Conservation (phyloP, 768 basidiomycete species). For the Phlebiopsis gigantea region DNA sequence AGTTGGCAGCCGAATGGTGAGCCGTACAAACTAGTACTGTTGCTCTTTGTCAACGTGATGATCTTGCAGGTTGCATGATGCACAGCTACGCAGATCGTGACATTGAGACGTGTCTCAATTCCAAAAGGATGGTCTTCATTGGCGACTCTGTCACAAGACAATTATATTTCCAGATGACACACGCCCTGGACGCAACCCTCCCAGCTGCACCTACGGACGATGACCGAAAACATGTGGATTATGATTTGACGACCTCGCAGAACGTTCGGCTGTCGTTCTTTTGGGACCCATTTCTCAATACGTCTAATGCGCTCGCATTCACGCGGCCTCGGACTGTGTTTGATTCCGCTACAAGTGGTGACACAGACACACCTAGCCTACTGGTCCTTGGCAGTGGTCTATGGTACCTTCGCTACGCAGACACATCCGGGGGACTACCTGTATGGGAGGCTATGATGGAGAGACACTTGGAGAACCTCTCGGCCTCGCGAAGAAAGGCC, state of each 20-base stretch:
- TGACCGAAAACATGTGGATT: slow-evolving; percentile 65
- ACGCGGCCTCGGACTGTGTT: slow-evolving; percentile 24
- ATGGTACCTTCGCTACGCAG: slow-evolving; percentile 81
- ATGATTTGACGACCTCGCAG: slow-evolving; percentile 39
- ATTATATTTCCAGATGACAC: slow-evolving; percentile 71
- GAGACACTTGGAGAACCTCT: slow-evolving; percentile 47
- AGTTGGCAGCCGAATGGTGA: slow-evolving; percentile 90
- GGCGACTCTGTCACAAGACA: slow-evolving; percentile 83
- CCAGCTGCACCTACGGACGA: slow-evolving; percentile 49
- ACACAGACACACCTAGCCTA: slow-evolving; percentile 44
- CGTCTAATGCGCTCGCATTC: slow-evolving; percentile 44
- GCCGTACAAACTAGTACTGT: slow-evolving; percentile 16
- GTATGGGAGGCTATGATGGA: slow-evolving; percentile 78
- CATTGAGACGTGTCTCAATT: slow-evolving; percentile 47
- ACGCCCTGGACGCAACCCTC: slow-evolving; percentile 51
- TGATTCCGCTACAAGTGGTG: background rate
- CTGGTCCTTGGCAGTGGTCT: slow-evolving; percentile 82
- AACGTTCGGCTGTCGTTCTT: slow-evolving; percentile 52
- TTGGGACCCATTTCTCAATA: slow-evolving; percentile 90
- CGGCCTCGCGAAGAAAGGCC: slow-evolving; percentile 31
- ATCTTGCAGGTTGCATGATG: slow-evolving; percentile 72
- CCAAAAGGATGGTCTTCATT: slow-evolving; percentile 63
- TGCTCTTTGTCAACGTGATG: background rate
- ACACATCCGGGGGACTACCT: slow-evolving; percentile 66
- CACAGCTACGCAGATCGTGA: slow-evolving; percentile 56